Conservation (phyloP, 805 yeast species). For the Metschnikowia lochheadii region DNA sequence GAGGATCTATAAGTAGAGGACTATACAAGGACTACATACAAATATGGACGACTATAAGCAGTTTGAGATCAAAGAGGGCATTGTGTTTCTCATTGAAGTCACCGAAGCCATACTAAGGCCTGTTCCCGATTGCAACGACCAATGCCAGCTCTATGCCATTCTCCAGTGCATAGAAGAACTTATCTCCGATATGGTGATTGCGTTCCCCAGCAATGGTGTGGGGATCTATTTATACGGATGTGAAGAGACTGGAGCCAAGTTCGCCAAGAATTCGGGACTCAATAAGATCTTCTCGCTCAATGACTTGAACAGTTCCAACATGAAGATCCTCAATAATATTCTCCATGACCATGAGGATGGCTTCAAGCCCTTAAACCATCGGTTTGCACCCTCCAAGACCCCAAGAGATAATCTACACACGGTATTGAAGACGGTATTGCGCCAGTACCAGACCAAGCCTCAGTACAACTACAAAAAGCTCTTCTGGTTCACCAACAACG, state of each 20-base stretch:
- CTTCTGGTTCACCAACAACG: slow-evolving; percentile 73
- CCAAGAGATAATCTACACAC: slow-evolving; percentile 26
- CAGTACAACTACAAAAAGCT: slow-evolving; percentile 54
- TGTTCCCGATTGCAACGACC: slow-evolving; percentile 33
- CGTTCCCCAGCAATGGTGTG: slow-evolving; percentile 64
- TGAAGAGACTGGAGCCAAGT: slow-evolving; percentile 23
- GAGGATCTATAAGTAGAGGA: too few relatives aligned
- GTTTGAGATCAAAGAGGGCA: slow-evolving; percentile 58
- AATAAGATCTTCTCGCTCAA: slow-evolving; percentile 47
- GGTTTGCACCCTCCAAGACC: slow-evolving; percentile 14
- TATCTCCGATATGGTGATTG: slow-evolving; percentile 60
- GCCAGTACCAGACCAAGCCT: slow-evolving; percentile 47
- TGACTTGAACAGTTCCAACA: slow-evolving; percentile 52
- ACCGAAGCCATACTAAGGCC: slow-evolving; percentile 43
- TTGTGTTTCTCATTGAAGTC: slow-evolving; percentile 58
- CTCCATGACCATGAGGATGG: slow-evolving; percentile 39
- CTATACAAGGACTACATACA: background rate
- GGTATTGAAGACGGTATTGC: slow-evolving; percentile 50
- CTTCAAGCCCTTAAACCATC: slow-evolving; percentile 7
- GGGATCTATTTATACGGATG: slow-evolving; percentile 67
- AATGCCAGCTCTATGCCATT: slow-evolving; percentile 47
- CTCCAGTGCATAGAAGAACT: slow-evolving; percentile 57
- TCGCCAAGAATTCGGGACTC: slow-evolving; percentile 39
- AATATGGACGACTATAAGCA: slow-evolving; percentile 25
- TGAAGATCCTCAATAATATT: slow-evolving; percentile 52